phyloP scores from a whole-genome alignment of 345 rosid species.

The Aurinia saxatilis region DNA sequence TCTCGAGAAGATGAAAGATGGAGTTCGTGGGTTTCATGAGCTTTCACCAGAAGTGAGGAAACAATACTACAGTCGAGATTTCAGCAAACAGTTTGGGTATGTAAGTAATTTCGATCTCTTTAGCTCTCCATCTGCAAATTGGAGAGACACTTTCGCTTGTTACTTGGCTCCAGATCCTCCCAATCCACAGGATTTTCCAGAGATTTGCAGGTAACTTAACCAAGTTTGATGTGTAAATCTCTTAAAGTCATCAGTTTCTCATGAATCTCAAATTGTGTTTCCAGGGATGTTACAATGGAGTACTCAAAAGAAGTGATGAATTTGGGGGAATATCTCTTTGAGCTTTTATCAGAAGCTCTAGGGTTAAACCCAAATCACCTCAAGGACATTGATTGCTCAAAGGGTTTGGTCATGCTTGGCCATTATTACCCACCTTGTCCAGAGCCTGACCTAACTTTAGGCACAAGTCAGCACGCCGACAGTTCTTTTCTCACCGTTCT shows the following conservation, averaged over 20 bases:
- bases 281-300: conserved; percentile 35
- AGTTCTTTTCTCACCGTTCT: conserved; percentile 45
- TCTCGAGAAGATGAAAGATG: conserved; percentile 17
- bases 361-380: conserved; percentile 39
- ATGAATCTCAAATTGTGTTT: neutral
- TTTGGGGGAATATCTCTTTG: conserved; percentile 35
- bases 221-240: neutral
- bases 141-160: conserved; percentile 33
- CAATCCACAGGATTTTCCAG: conserved; percentile 28
- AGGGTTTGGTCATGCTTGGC: conserved; percentile 30
- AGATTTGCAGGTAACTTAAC: conserved; percentile 23
- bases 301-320: conserved; percentile 37
- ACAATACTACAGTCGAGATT: conserved; percentile 17
- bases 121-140: conserved; percentile 20
- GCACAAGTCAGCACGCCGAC: conserved; percentile 41
- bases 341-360: conserved; percentile 51
- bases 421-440: conserved; percentile 60
- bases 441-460: conserved; percentile 44
- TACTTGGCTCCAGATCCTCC: conserved; percentile 31
- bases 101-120: conserved; percentile 32
- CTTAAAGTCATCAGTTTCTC: neutral
- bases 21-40: conserved; percentile 25
- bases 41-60: neutral
- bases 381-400: conserved; percentile 33
- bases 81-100: neutral